A percentile compares a stretch with the other conserved stretches of the same genome.
phyloP scores from a whole-genome alignment of 1,284 basidiomycete genomes.

The Amylostereum areolatum region DNA sequence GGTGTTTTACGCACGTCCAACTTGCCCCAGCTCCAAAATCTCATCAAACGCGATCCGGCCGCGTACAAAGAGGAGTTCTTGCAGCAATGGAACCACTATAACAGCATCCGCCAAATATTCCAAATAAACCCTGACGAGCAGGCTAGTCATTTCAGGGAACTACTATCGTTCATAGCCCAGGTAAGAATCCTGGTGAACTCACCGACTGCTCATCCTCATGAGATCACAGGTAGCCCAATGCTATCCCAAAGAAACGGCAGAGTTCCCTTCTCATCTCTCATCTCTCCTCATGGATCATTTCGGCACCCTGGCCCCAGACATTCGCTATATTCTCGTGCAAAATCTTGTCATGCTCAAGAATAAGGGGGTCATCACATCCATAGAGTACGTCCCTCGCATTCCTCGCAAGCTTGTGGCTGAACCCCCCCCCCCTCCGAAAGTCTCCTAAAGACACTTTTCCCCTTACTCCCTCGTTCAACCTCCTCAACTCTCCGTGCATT shows the following conservation, averaged over 20 bases:
- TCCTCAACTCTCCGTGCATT: conserved; percentile 79
- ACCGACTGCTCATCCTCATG: conserved; percentile 3
- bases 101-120: conserved; percentile 83
- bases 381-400: conserved; percentile 61
- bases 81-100: conserved; percentile 98
- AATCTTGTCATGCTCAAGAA: conserved; percentile 92
- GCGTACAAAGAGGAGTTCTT: conserved; percentile 95
- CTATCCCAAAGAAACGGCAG: conserved; percentile 82
- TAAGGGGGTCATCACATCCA: conserved; percentile 87
- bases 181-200: conserved; percentile 27
- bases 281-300: conserved; percentile 73
- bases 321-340: conserved; percentile 78
- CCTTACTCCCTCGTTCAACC: conserved; percentile 86
- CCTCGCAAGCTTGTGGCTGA: not conserved
- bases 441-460: conserved; percentile 87
- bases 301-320: conserved; percentile 68
- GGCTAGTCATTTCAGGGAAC: conserved; percentile 76
- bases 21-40: conserved; percentile 84
- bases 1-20: conserved; percentile 66
- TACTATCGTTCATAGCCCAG: conserved; percentile 84
- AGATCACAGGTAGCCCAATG: conserved; percentile 71
- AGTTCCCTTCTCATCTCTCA: conserved; percentile 77
- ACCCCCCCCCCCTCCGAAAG: conserved; percentile 34
- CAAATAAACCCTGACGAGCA: conserved; percentile 74
- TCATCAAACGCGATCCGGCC: conserved; percentile 91